phyloP scores from a whole-genome alignment of 2,329 filamentous ascomycete genomes.

The Aspergillus oerlinghausenensis region DNA sequence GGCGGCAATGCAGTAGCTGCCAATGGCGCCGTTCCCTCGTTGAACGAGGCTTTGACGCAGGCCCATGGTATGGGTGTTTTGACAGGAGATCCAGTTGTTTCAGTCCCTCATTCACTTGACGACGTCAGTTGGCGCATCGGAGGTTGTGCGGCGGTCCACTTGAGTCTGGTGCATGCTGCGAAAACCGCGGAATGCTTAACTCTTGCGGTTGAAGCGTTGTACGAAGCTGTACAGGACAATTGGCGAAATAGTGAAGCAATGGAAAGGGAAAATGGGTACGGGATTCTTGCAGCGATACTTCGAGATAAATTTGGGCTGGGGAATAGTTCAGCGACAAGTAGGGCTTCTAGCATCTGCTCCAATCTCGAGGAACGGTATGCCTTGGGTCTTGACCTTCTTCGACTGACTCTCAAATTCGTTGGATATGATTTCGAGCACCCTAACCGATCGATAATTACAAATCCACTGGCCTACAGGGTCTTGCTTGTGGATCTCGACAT shows the following conservation, averaged over 20 bases:
- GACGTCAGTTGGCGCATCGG: constrained; percentile 89
- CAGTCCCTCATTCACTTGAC: constrained; percentile 78
- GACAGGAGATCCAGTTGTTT: constrained; percentile 75
- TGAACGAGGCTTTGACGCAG: constrained; percentile 83
- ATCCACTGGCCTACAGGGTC: constrained; percentile 88
- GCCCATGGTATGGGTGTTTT: constrained; percentile 76
- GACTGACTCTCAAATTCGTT: constrained; percentile 76
- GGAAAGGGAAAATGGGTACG: constrained; percentile 92
- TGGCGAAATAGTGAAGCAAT: constrained; percentile 99
- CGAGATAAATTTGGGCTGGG: constrained; percentile 65
- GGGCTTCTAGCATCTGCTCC: constrained; percentile 33
- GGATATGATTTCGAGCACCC: constrained; percentile 79
- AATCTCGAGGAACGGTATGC: constrained; percentile 46
- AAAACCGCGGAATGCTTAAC: constrained; percentile 65
- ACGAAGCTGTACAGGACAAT: constrained; percentile 79
- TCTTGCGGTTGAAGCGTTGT: constrained; percentile 75
- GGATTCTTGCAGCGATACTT: constrained; percentile 76
- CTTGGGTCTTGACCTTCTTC: constrained; percentile 60
- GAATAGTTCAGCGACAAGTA: constrained; percentile 38
- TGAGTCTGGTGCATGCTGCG: constrained; percentile 80
- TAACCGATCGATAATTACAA: constrained; percentile 87
- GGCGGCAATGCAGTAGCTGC: constrained; percentile 76
- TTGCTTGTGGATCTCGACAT: constrained; percentile 89
- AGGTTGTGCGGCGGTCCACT: constrained; percentile 79
- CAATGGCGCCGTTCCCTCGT: constrained; percentile 79